Percentiles rank a stretch among this genome's conserved stretches.
Conservation (phyloP, 2,329 filamentous ascomycete species). For the Penicillium sp. region DNA sequence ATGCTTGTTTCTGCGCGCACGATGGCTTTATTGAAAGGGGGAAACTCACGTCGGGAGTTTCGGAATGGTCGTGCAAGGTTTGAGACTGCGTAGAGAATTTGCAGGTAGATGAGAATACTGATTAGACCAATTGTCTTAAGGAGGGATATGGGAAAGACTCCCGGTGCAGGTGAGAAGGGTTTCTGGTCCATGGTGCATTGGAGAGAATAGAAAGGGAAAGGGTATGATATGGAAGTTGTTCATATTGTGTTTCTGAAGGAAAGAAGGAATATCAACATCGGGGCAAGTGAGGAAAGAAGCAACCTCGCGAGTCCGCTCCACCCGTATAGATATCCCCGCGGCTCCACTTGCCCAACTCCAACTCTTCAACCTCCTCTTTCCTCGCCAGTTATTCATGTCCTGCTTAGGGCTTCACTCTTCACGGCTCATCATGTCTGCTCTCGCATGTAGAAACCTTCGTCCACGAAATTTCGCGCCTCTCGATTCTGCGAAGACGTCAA, state of each 20-base stretch:
- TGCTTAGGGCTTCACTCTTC: background rate
- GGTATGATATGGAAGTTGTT: background rate
- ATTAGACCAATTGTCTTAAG: slow-evolving; percentile 20
- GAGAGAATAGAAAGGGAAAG: background rate
- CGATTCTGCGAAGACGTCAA: slow-evolving; percentile 33
- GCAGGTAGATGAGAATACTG: slow-evolving; percentile 24
- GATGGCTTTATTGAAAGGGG: slow-evolving; percentile 20
- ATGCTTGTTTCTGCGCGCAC: slow-evolving; percentile 24
- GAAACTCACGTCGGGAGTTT: slow-evolving; percentile 9
- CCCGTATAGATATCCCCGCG: slow-evolving; percentile 3
- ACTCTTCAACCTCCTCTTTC: background rate
- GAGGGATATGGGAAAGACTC: slow-evolving; percentile 17
- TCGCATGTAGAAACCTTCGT: slow-evolving; percentile 24
- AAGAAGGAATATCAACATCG: background rate
- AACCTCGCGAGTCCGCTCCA: background rate
- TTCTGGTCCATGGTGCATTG: background rate
- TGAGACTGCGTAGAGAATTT: slow-evolving; percentile 26
- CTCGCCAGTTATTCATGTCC: background rate
- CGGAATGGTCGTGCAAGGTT: slow-evolving; percentile 16
- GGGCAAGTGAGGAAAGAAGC: background rate
- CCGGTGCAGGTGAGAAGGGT: background rate
- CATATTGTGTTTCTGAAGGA: background rate
- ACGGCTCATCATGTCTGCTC: slow-evolving; percentile 25
- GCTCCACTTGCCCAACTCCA: slow-evolving; percentile 3
- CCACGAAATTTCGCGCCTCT: slow-evolving; percentile 54